Evolutionary conservation across 306 rosid species (phyloP).

Genomic region (Begonia fuchsioides): DNA sequence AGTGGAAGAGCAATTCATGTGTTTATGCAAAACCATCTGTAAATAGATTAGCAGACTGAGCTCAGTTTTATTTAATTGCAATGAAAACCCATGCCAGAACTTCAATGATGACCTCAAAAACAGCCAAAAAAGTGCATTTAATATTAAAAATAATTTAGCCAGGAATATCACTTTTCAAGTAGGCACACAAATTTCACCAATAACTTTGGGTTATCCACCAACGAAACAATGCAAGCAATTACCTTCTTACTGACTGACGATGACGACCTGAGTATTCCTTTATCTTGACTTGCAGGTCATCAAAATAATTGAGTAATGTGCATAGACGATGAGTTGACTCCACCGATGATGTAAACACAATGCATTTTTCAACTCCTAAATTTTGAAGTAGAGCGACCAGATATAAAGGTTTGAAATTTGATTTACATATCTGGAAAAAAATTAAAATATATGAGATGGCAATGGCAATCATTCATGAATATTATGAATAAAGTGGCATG

Average conservation of each 20-base stretch:
- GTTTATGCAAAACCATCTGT: too few species aligned
- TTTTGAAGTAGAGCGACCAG: constrained; percentile 71
- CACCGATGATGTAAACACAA: constrained; percentile 83
- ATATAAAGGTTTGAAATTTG: constrained; percentile 66
- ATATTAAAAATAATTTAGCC: too few species aligned
- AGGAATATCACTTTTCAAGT: too few species aligned
- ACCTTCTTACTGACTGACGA: constrained; percentile 78
- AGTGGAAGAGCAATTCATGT: too few species aligned
- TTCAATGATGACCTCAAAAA: too few species aligned
- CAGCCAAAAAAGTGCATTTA: too few species aligned
- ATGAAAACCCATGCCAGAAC: too few species aligned
- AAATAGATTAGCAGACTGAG: too few species aligned
- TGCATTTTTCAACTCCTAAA: constrained; percentile 68
- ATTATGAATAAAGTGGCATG: background rate
- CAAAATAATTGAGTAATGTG: constrained; percentile 57
- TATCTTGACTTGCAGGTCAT: constrained; percentile 42
- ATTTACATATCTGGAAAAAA: constrained; percentile 52
- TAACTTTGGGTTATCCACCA: too few species aligned
- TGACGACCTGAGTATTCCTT: constrained; percentile 83
- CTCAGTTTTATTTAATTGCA: too few species aligned
- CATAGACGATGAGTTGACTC: constrained; percentile 83
- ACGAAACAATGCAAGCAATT: background rate
- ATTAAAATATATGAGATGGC: constrained; percentile 7
- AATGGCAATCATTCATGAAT: constrained; percentile 2
- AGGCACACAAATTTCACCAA: too few species aligned